Conservation (phyloP, 306 rosid genomes). For the Trifolium pratense region DNA sequence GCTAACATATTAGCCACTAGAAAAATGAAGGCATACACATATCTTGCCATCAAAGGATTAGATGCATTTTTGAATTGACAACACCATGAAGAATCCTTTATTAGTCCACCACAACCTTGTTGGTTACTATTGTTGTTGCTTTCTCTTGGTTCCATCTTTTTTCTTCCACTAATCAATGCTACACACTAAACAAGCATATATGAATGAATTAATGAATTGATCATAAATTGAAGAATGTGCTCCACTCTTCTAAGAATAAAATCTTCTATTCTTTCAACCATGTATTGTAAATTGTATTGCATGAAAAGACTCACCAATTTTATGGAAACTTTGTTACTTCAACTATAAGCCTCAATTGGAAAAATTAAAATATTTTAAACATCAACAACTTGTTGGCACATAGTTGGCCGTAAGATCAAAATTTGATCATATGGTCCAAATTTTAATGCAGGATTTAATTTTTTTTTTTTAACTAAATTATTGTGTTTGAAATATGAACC, state of each 20-base stretch:
- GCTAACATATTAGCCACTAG: constrained; percentile 73
- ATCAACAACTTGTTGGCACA: neutral
- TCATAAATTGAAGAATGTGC: neutral
- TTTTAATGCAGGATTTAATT: too few relatives aligned
- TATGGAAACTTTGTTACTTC: constrained; percentile 14
- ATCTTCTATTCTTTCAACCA: constrained; percentile 30
- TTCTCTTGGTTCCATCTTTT: constrained; percentile 57
- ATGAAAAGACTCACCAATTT: constrained; percentile 36
- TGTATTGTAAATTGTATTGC: constrained; percentile 29
- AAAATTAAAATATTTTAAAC: neutral
- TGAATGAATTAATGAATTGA: neutral
- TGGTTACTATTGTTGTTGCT: constrained; percentile 39
- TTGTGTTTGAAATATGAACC: too few relatives aligned
- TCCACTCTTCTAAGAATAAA: constrained; percentile 18
- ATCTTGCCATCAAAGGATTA: constrained; percentile 98
- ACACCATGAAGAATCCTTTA: constrained; percentile 63
- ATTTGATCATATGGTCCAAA: too few relatives aligned
- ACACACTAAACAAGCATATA: constrained; percentile 11
- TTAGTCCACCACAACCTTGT: constrained; percentile 24
- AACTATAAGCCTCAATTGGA: constrained; percentile 26
- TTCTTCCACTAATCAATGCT: constrained; percentile 35
- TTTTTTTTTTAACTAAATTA: too few relatives aligned
- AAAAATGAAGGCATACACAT: constrained; percentile 81
- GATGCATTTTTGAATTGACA: constrained; percentile 75
- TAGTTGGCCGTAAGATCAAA: too few relatives aligned